Percentiles rank a stretch among this genome's conserved stretches.
These are phyloP conservation scores for Cyberlindnera maritima DNA, from an alignment of 805 yeast genomes.

Conservation along the genomic window DNA sequence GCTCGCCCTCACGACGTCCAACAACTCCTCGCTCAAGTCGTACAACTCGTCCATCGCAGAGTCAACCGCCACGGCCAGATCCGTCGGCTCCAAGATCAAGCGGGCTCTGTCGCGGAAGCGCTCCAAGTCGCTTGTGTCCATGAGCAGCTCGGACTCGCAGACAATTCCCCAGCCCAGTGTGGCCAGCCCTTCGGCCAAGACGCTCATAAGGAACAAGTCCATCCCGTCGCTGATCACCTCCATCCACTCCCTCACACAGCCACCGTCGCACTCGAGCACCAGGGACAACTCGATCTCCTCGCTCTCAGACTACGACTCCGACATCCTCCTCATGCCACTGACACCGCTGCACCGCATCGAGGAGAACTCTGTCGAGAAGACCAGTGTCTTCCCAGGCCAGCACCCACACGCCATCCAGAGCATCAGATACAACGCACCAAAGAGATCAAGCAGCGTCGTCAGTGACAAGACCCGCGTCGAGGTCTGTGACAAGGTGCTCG, in stretches of 20 bases:
- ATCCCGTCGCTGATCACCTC: constrained; percentile 1
- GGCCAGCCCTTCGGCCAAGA: background rate
- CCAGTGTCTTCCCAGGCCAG: background rate
- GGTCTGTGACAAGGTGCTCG: constrained; percentile 20
- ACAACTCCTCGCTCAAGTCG: constrained; percentile 24
- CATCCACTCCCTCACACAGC: constrained; percentile 4
- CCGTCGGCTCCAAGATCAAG: constrained; percentile 13
- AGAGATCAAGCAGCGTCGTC: constrained; percentile 1
- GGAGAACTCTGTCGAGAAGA: constrained; percentile 20
- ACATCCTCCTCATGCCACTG: constrained; percentile 10
- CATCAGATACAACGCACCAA: constrained; percentile 7
- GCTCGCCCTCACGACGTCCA: constrained; percentile 21
- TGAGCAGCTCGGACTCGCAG: constrained; percentile 5
- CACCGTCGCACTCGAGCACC: constrained; percentile 12
- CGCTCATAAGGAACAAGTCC: constrained; percentile 10
- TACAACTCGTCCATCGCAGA: constrained; percentile 23
- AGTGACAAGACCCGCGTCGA: constrained; percentile 4
- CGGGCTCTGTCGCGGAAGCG: constrained; percentile 14
- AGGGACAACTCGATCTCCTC: constrained; percentile 27
- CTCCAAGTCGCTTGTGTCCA: constrained; percentile 14
- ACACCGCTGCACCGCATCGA: constrained; percentile 23
- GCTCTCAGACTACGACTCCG: constrained; percentile 23
- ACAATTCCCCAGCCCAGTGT: background rate
- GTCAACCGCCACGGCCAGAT: constrained; percentile 17
- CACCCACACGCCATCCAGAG: constrained; percentile 2